A percentile compares a stretch with the other conserved stretches of the same genome.
phyloP scores from a whole-genome alignment of 768 basidiomycete species.

The Suillus luteus region DNA sequence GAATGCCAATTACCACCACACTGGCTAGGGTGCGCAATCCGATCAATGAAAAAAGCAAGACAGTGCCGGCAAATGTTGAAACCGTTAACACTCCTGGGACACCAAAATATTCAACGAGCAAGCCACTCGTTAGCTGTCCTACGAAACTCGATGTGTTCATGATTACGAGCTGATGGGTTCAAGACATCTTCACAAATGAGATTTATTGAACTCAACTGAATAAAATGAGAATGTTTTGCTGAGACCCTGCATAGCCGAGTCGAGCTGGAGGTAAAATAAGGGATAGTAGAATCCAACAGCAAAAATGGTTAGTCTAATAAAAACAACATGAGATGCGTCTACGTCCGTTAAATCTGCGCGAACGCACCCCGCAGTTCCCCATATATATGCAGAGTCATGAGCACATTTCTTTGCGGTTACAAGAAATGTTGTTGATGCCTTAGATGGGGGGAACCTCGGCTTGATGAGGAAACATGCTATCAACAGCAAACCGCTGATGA shows the following conservation, averaged over 20 bases:
- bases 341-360: not conserved
- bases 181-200: constrained; percentile 1
- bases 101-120: constrained; percentile 45
- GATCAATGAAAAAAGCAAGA: constrained; percentile 50
- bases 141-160: constrained; percentile 55
- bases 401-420: constrained; percentile 24
- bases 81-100: constrained; percentile 40
- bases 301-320: constrained; percentile 31
- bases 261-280: constrained; percentile 61
- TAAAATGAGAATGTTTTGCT: constrained; percentile 56
- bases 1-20: constrained; percentile 43
- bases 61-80: constrained; percentile 39
- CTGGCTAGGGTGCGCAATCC: constrained; percentile 41
- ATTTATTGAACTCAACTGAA: constrained; percentile 40
- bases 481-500: constrained; percentile 41
- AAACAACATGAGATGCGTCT: not conserved
- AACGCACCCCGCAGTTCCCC: constrained; percentile 30
- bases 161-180: constrained; percentile 47
- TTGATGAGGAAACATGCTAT: constrained; percentile 44
- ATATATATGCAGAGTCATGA: constrained; percentile 28
- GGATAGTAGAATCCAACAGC: constrained; percentile 53
- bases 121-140: constrained; percentile 53
- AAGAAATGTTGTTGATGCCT: constrained; percentile 25
- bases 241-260: constrained; percentile 50
- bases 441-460: constrained; percentile 40